Conservation (phyloP, 2,329 filamentous ascomycete species). For the Teratosphaeria gauchensis region DNA sequence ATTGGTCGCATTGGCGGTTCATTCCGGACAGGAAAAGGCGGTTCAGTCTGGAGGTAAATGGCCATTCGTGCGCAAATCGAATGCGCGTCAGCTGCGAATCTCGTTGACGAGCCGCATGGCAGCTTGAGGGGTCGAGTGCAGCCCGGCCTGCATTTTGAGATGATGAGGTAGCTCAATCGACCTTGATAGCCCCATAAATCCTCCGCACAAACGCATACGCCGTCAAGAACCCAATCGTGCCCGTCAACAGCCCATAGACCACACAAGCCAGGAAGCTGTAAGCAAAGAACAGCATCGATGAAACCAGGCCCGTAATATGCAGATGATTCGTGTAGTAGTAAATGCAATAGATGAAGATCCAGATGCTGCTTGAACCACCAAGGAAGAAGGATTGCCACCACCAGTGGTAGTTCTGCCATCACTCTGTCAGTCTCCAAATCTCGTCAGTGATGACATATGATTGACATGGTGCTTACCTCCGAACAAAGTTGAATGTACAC, state of each 20-base stretch:
- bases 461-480: slow-evolving; percentile 44
- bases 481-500: slow-evolving; percentile 74
- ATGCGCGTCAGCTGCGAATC: no score
- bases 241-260: slow-evolving; percentile 71
- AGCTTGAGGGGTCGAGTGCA: no score
- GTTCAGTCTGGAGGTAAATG: no score
- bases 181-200: slow-evolving; percentile 53
- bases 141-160: no score
- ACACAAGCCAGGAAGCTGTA: slow-evolving; percentile 75
- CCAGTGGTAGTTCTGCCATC: slow-evolving; percentile 66
- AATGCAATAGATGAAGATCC: slow-evolving; percentile 73
- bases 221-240: slow-evolving; percentile 75
- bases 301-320: slow-evolving; percentile 71
- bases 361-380: slow-evolving; percentile 65
- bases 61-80: no score
- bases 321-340: slow-evolving; percentile 79
- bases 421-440: not conserved
- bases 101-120: no score
- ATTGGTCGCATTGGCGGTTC: no score
- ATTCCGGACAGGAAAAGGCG: no score
- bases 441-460: not conserved
- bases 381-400: slow-evolving; percentile 85
- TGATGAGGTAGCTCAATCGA: slow-evolving; percentile 15
- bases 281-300: slow-evolving; percentile 71
- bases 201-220: slow-evolving; percentile 75